Conservation (phyloP, 1,284 basidiomycete genomes). For the Ganoderma sp. region DNA sequence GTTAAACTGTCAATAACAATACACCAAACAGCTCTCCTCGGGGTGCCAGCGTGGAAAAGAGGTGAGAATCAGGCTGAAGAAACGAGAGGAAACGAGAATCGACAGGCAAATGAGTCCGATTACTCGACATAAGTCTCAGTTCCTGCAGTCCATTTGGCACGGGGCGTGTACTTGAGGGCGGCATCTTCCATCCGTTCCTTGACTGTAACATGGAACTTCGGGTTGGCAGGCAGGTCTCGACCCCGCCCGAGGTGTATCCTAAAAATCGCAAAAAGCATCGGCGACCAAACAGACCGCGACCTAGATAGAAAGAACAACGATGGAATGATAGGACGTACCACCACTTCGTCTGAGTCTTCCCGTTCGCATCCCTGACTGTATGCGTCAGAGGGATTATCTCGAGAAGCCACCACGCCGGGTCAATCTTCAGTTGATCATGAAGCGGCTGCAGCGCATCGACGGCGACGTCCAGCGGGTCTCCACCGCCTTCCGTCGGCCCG, state of each 20-base stretch:
- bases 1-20: neutral
- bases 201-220: constrained; percentile 61
- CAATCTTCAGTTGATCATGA: constrained; percentile 43
- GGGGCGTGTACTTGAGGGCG: constrained; percentile 55
- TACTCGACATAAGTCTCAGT: constrained; percentile 56
- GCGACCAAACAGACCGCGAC: neutral
- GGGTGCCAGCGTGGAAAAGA: neutral
- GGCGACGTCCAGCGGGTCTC: constrained; percentile 29
- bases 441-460: constrained; percentile 42
- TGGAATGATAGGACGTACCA: constrained; percentile 36
- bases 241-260: constrained; percentile 53
- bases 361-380: constrained; percentile 44
- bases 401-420: constrained; percentile 48
- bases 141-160: constrained; percentile 52
- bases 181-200: constrained; percentile 53
- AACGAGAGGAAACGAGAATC: too few relatives aligned
- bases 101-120: constrained; percentile 5
- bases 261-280: neutral
- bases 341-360: constrained; percentile 44
- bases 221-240: constrained; percentile 49
- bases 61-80: neutral
- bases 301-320: neutral
- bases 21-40: neutral
- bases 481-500: neutral
- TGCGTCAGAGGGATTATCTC: constrained; percentile 49